These are phyloP conservation scores for Kondoa malvinella DNA, from an alignment of 768 basidiomycete genomes.

Conservation along the genomic window DNA sequence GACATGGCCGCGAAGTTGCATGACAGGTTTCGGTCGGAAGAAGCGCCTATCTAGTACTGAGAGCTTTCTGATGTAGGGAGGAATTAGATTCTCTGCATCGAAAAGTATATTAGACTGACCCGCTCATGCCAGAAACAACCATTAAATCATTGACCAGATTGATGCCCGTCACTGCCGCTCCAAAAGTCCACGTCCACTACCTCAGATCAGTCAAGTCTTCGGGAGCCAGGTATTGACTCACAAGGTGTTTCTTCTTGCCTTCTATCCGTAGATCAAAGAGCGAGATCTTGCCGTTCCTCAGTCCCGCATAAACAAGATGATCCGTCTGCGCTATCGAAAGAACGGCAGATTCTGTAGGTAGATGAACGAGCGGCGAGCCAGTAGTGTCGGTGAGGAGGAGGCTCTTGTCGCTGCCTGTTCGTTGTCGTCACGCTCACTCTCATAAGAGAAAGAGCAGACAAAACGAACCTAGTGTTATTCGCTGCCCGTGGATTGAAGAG, in stretches of 20 bases:
- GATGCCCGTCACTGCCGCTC: background rate
- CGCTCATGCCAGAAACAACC: background rate
- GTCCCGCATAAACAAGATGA: background rate
- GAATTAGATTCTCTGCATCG: background rate
- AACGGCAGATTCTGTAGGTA: conserved; percentile 11
- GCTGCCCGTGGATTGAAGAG: background rate
- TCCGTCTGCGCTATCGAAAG: conserved; percentile 1
- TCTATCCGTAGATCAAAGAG: background rate
- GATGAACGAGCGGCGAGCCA: background rate
- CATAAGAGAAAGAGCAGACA: background rate
- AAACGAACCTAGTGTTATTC: background rate
- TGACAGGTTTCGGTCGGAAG: background rate
- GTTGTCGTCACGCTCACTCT: background rate
- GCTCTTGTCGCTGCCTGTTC: conserved; percentile 17
- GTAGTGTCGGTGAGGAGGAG: background rate
- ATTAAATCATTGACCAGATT: background rate
- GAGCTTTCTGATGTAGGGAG: background rate
- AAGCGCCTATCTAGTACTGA: conserved; percentile 4
- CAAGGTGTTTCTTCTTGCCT: background rate
- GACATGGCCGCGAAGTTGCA: background rate
- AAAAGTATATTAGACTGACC: background rate
- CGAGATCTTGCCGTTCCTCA: background rate
- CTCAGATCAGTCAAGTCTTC: background rate
- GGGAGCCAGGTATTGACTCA: background rate
- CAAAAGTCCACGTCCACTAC: background rate